phyloP scores from a whole-genome alignment of 306 rosid species.

The Crataegus laevigata region DNA sequence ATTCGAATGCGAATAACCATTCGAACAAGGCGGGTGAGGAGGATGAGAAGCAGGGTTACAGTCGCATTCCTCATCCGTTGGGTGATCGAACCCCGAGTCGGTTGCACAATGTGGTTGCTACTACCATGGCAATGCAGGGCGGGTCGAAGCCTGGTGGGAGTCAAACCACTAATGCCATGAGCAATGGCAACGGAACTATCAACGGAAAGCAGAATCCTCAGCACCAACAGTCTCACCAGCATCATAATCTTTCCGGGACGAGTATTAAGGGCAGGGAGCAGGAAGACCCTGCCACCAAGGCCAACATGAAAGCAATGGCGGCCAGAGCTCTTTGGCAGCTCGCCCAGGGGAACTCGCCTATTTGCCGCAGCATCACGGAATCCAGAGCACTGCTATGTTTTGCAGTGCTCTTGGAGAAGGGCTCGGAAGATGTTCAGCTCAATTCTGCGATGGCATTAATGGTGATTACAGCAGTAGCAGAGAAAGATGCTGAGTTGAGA shows the following conservation, averaged over 20 bases:
- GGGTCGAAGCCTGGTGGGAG: slow-evolving; percentile 21
- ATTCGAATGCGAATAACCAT: not conserved
- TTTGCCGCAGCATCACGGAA: slow-evolving; percentile 81
- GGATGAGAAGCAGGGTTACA: slow-evolving; percentile 17
- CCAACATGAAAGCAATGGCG: slow-evolving; percentile 80
- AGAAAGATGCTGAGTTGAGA: slow-evolving; percentile 76
- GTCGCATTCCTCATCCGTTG: slow-evolving; percentile 45
- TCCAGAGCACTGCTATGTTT: slow-evolving; percentile 85
- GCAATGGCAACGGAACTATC: slow-evolving; percentile 15
- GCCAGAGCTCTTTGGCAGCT: slow-evolving; percentile 76
- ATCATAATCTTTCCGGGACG: slow-evolving; percentile 42
- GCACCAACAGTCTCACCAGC: slow-evolving; percentile 33
- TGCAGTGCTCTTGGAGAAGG: slow-evolving; percentile 78
- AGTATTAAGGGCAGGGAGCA: slow-evolving; percentile 60
- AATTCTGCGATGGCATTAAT: slow-evolving; percentile 90
- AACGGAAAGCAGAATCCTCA: slow-evolving; percentile 36
- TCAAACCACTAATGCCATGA: slow-evolving; percentile 11
- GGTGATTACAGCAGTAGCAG: slow-evolving; percentile 88
- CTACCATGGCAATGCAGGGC: slow-evolving; percentile 48
- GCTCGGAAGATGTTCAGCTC: slow-evolving; percentile 54
- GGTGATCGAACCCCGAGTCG: slow-evolving; percentile 36
- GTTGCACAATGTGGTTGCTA: slow-evolving; percentile 59
- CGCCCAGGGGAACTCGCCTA: slow-evolving; percentile 58
- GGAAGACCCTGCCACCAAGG: slow-evolving; percentile 67
- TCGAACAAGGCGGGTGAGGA: slow-evolving; percentile 15